These are phyloP conservation scores for Globisporangium mamillatum DNA, from an alignment of 352 stramenopile genomes.

Conservation along the genomic window DNA sequence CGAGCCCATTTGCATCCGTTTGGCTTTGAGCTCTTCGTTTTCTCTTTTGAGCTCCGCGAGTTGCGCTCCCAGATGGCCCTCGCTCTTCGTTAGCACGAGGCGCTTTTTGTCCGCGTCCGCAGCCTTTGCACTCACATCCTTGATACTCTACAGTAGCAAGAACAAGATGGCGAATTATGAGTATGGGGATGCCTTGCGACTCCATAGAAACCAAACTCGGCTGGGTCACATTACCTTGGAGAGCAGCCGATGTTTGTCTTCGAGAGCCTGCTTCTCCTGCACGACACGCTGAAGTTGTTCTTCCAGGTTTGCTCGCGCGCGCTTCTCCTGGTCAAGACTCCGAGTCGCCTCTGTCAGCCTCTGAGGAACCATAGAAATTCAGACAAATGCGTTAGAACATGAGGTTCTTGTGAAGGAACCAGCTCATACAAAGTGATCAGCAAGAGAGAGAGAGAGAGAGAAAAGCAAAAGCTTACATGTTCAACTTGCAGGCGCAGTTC, in stretches of 20 bases:
- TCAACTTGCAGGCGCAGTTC: constrained; percentile 10
- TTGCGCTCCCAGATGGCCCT: constrained; percentile 41
- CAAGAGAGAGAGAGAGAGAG: neutral
- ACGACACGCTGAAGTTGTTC: constrained; percentile 12
- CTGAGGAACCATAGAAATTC: neutral
- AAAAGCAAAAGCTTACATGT: neutral
- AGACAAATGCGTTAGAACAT: neutral
- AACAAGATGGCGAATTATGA: neutral
- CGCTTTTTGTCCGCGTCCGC: constrained; percentile 43
- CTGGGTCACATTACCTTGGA: constrained; percentile 25
- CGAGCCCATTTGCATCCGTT: constrained; percentile 31
- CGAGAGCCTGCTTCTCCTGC: constrained; percentile 39
- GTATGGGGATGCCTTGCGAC: too few species aligned
- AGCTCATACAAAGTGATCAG: neutral
- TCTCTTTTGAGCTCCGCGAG: constrained; percentile 45
- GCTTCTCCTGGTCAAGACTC: constrained; percentile 16
- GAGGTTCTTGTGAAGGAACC: neutral
- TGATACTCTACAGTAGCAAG: constrained; percentile 30
- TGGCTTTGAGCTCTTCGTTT: constrained; percentile 53
- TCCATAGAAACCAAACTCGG: neutral
- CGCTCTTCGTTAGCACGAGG: constrained; percentile 25
- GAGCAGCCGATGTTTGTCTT: constrained; percentile 40
- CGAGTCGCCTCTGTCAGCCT: neutral
- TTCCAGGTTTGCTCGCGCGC: constrained; percentile 19
- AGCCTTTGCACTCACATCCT: constrained; percentile 31